Evolutionary conservation across 2,329 filamentous ascomycete genomes (phyloP), one percentile per base, ranked within the genome.

Genomic region (Pleomassaria siparia): DNA sequence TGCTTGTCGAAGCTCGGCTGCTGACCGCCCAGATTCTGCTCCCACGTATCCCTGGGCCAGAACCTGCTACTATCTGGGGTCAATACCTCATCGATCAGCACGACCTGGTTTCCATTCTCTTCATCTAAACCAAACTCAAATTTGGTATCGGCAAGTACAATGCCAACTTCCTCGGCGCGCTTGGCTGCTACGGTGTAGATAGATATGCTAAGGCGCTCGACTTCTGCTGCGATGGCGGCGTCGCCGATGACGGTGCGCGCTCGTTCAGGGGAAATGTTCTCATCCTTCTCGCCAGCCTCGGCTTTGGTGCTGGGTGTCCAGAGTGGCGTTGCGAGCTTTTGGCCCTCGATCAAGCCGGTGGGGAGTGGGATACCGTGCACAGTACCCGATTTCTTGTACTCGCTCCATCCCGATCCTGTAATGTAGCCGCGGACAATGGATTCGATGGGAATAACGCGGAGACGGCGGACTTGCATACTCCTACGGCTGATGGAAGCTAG

Each of bases 341-440:
- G 78, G 60, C 84, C 89, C 69, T 88, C 86, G 63, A 79, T 72
- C 54, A 96, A 74, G 1, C 88, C 89, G 3, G 76, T 71, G 1
- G 86, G 81, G 56, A 90, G 77, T 13, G 78, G 65, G 56, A 91
- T 85, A 18, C 89, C 89, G 72, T 95, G 89, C 13, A 95, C 87
- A 1, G 89, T 95, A 43, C 88, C 87, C 16, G 73, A 78, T 55
- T 80, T 78, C 66, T 82, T 75, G 75, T 94, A 89, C 74, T 95
- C 90, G 30, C 79, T 79, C 87, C 89, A 95, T 0, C 88, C 90
- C 37, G 84, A 88, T 35, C 91, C 91, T 5, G 91, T 91, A 66
- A 96, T 84, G 75, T 95, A 95, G 57, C 91, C 91, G 48, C 90
- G 84, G n/a, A 95, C 88, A 53, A 92, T 92, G 35, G 85, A 87